phyloP scores from a whole-genome alignment of 129 eudicot species.

The Centaurea solstitialis region DNA sequence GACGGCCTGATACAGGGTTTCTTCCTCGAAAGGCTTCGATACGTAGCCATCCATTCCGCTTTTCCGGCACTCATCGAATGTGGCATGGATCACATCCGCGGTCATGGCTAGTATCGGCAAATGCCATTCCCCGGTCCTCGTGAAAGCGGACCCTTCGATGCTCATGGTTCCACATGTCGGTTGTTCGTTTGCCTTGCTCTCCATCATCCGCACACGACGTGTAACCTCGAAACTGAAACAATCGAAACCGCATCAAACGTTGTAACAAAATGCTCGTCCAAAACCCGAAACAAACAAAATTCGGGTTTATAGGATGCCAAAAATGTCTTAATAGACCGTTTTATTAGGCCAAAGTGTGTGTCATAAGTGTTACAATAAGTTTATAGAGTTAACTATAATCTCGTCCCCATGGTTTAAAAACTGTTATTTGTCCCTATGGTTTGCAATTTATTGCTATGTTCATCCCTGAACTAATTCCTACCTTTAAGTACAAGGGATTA shows the following conservation, averaged over 20 bases:
- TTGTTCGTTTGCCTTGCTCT: constrained; percentile 44
- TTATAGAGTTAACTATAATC: too few relatives aligned
- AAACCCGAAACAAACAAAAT: neutral
- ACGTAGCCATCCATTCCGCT: constrained; percentile 89
- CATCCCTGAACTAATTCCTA: too few relatives aligned
- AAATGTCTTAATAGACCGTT: neutral
- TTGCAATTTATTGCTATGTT: too few relatives aligned
- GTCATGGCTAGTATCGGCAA: constrained; percentile 90
- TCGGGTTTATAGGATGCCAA: too few relatives aligned
- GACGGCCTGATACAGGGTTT: constrained; percentile 70
- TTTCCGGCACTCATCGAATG: constrained; percentile 65
- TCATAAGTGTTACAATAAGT: neutral
- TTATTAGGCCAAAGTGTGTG: too few relatives aligned
- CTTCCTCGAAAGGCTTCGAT: constrained; percentile 80
- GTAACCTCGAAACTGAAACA: constrained; percentile 79
- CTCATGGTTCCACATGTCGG: constrained; percentile 5
- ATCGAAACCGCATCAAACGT: neutral
- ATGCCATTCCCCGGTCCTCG: constrained; percentile 42
- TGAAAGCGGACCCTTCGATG: neutral
- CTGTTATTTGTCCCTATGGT: too few relatives aligned
- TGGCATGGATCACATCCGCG: constrained; percentile 89
- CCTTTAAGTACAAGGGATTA: too few relatives aligned
- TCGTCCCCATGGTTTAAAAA: too few relatives aligned
- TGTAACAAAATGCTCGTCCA: neutral
- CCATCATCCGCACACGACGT: constrained; percentile 57